phyloP scores from a whole-genome alignment of 768 basidiomycete genomes.

The Sporobolomyces roseus region DNA sequence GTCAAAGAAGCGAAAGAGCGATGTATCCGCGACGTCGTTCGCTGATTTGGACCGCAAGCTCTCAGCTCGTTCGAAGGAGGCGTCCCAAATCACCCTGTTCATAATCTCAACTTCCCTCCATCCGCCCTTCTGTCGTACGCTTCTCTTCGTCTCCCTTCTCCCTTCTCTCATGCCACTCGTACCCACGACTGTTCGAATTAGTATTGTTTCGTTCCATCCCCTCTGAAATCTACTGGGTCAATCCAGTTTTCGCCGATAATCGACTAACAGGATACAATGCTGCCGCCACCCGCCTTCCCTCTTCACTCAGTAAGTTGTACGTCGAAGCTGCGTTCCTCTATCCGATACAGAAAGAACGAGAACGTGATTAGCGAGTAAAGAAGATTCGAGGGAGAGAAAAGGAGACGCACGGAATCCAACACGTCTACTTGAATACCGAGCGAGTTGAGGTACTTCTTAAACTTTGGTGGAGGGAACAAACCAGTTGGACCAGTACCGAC shows the following conservation, averaged over 20 bases:
- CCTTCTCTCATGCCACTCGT: no score
- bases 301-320: conserved; percentile 87
- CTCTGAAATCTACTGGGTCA: conserved; percentile 3
- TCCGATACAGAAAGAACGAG: conserved; percentile 44
- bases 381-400: background rate
- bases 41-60: no score
- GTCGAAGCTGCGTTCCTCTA: conserved; percentile 89
- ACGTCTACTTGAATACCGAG: conserved; percentile 83
- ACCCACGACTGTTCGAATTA: background rate
- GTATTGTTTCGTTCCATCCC: background rate
- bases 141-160: no score
- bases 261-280: conserved; percentile 65
- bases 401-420: conserved; percentile 69
- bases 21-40: no score
- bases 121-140: no score
- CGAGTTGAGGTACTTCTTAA: conserved; percentile 65
- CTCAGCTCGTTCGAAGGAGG: no score
- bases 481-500: conserved; percentile 78
- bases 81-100: no score
- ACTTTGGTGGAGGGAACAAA: conserved; percentile 63
- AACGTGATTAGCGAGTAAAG: background rate
- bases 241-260: conserved; percentile 36
- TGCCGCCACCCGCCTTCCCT: conserved; percentile 86
- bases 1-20: no score
- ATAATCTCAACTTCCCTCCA: no score